These are phyloP conservation scores for Amphicarpaea edgeworthii DNA, from an alignment of 306 rosid genomes.

Conservation along the genomic window DNA sequence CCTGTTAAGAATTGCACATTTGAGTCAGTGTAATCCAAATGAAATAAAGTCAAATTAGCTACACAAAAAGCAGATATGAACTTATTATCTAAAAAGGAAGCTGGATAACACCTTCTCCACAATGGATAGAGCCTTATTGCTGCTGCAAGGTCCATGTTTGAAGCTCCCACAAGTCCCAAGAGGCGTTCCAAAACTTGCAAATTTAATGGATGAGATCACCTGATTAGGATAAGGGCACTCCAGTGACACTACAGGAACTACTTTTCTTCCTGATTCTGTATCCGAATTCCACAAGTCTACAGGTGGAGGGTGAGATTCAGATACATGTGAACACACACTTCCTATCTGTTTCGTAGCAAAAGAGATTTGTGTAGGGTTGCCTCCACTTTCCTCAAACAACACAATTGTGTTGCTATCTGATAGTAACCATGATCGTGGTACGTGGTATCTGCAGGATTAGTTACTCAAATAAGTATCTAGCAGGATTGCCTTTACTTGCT, in stretches of 20 bases:
- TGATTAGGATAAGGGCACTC: slow-evolving; percentile 82
- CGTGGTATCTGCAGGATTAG: slow-evolving; percentile 70
- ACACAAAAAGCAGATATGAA: neutral
- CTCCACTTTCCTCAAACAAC: slow-evolving; percentile 85
- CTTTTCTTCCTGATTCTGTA: slow-evolving; percentile 48
- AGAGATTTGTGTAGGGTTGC: slow-evolving; percentile 73
- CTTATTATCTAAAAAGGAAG: neutral
- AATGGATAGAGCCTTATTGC: slow-evolving; percentile 63
- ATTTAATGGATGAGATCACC: slow-evolving; percentile 77
- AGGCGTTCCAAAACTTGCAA: slow-evolving; percentile 92
- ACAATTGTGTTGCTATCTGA: slow-evolving; percentile 72
- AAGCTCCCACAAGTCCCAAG: slow-evolving; percentile 81
- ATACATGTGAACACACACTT: slow-evolving; percentile 75
- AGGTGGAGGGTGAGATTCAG: slow-evolving; percentile 86
- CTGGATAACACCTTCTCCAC: slow-evolving; percentile 65
- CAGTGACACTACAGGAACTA: slow-evolving; percentile 62
- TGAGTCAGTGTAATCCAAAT: slow-evolving; percentile 7
- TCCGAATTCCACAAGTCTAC: slow-evolving; percentile 70
- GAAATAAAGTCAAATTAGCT: neutral
- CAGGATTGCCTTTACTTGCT: neutral
- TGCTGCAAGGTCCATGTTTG: slow-evolving; percentile 71
- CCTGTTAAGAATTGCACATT: slow-evolving; percentile 53
- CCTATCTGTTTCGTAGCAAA: slow-evolving; percentile 67
- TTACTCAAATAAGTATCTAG: slow-evolving; percentile 23
- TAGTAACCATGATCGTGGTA: slow-evolving; percentile 81